phyloP scores from a whole-genome alignment of 345 rosid species.

The Physaria fendleri region DNA sequence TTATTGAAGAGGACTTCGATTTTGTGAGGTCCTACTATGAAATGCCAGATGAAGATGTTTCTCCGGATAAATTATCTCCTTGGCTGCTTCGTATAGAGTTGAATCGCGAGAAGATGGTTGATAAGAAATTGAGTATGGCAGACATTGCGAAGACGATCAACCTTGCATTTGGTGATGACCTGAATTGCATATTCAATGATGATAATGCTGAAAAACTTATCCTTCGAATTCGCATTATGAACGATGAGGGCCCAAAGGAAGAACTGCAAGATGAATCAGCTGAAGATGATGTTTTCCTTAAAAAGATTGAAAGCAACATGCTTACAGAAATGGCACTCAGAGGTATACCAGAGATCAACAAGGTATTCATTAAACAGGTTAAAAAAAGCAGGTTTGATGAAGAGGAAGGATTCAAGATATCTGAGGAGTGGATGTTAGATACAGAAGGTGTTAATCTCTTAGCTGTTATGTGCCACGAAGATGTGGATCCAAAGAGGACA shows the following conservation, averaged over 20 bases:
- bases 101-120: constrained; percentile 99
- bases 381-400: constrained; percentile 79
- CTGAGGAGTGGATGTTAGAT: constrained; percentile 97
- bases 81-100: constrained; percentile 95
- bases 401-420: constrained; percentile 66
- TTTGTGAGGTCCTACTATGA: constrained; percentile 94
- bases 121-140: constrained; percentile 94
- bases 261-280: constrained; percentile 84
- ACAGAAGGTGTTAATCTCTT: constrained; percentile 98
- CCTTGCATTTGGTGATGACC: constrained; percentile 79
- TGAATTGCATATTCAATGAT: constrained; percentile 92
- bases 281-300: constrained; percentile 94
- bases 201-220: constrained; percentile 90
- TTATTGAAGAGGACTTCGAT: constrained; percentile 84
- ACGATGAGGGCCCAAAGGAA: constrained; percentile 88
- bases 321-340: constrained; percentile 96
- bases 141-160: constrained; percentile 95
- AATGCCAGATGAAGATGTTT: constrained; percentile 97
- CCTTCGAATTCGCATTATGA: constrained; percentile 92
- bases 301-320: constrained; percentile 96
- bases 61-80: constrained; percentile 90
- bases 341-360: constrained; percentile 91
- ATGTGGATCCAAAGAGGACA: constrained; percentile 86
- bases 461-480: constrained; percentile 94
- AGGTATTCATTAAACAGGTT: constrained; percentile 81